A percentile compares a stretch with the other conserved stretches of the same genome.
Evolutionary conservation across 2,329 filamentous ascomycete genomes (phyloP).

Genomic region (Talaromyces islandicus): DNA sequence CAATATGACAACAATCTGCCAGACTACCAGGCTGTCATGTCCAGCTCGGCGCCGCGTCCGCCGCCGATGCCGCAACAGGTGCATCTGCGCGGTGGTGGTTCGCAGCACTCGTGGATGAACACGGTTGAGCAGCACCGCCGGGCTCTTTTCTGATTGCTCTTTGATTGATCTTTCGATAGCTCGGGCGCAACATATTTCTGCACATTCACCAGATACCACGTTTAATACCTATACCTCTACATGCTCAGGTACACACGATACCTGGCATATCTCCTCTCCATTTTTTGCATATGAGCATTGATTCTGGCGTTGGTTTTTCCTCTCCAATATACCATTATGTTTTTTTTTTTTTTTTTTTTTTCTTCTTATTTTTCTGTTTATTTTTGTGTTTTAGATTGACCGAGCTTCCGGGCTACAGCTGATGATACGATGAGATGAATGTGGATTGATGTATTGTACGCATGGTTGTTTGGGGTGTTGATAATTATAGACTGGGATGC

Average conservation of each 20-base stretch:
- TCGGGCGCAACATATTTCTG: neutral
- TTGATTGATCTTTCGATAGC: neutral
- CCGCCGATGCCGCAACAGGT: slow-evolving; percentile 32
- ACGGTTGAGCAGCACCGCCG: neutral
- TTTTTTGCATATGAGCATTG: neutral
- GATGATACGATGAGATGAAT: neutral
- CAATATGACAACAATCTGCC: slow-evolving; percentile 52
- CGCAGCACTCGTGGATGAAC: slow-evolving; percentile 21
- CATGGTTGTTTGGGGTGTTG: no score
- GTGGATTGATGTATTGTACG: neutral
- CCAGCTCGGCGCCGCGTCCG: slow-evolving; percentile 1
- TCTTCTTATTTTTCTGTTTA: no score
- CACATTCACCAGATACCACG: neutral
- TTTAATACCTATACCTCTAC: neutral
- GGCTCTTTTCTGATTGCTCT: neutral
- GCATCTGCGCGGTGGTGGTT: slow-evolving; percentile 29
- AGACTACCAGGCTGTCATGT: slow-evolving; percentile 57
- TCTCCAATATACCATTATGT: neutral
- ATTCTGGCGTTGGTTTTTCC: neutral
- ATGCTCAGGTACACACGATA: neutral
- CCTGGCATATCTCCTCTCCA: neutral
- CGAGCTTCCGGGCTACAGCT: neutral
- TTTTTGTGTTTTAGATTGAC: neutral
- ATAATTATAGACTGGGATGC: no score
- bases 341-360: neutral